These are phyloP conservation scores for Capronia epimyces DNA, from an alignment of 2,329 filamentous ascomycete genomes.

Conservation along the genomic window DNA sequence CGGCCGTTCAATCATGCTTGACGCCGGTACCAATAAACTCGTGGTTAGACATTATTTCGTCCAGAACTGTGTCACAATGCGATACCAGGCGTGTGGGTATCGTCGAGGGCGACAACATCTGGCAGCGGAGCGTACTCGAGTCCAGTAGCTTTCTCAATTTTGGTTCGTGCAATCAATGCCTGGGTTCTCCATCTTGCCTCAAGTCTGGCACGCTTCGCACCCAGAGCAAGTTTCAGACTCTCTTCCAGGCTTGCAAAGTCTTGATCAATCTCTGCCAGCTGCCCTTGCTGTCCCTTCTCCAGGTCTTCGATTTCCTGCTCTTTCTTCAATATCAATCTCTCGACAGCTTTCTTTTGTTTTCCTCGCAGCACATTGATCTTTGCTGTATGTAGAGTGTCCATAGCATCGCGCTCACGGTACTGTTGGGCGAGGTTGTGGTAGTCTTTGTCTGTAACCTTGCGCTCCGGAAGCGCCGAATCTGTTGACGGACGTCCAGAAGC, in stretches of 20 bases:
- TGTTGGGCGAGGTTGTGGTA: constrained; percentile 42
- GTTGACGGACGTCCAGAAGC: constrained; percentile 24
- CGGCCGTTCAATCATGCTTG: not conserved
- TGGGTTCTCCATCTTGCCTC: constrained; percentile 40
- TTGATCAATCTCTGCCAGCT: constrained; percentile 34
- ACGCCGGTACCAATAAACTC: not conserved
- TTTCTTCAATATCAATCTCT: constrained; percentile 38
- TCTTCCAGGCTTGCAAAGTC: constrained; percentile 30
- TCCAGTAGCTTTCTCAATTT: constrained; percentile 36
- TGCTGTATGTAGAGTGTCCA: constrained; percentile 41
- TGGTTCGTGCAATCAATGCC: constrained; percentile 39
- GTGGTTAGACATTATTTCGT: not conserved
- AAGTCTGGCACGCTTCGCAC: constrained; percentile 34
- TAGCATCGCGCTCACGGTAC: constrained; percentile 40
- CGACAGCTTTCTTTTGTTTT: constrained; percentile 40
- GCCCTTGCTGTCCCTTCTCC: constrained; percentile 33
- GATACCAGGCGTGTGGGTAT: not conserved
- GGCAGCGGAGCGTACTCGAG: constrained; percentile 38
- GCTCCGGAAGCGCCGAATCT: constrained; percentile 26
- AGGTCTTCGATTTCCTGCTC: constrained; percentile 37
- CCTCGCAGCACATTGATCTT: constrained; percentile 46
- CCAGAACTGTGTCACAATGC: not conserved
- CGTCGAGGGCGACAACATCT: constrained; percentile 23
- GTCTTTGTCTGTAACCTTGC: constrained; percentile 39
- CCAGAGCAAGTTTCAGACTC: constrained; percentile 32